Base-by-base conservation (phyloP, 495 filamentous ascomycete species). In the Podospora pseudopauciseta region DNA sequence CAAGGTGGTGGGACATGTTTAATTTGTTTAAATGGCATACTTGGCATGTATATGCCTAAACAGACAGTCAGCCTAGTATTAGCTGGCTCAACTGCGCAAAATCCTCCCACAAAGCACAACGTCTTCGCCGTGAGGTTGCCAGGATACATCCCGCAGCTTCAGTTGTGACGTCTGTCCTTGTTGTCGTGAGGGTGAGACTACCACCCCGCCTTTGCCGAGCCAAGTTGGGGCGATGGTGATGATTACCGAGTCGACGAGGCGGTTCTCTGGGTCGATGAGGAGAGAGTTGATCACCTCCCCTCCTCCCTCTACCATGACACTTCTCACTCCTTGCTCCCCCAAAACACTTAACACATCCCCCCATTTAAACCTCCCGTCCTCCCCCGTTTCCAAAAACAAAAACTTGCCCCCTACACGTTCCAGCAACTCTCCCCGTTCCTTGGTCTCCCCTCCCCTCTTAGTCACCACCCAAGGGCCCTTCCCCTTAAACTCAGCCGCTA, bases 291-390 rank as follows among this genome's bases (percentile, higher is more conserved):
- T 89, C 60, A 97, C 86, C 20, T 84, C 84, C 3, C 86, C 92
- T 18, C 93, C 93, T 0, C 93, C 93, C 77, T 97, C 93, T 54
- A 97, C 83, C 93, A 96, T 97, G 30, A 97, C 84, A 71, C 91
- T 94, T 27, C 84, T 81, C 66, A 96, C 79, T 0, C 89, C 89
- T 67, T 90, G 82, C 7, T 78, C 78, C 60, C 77, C 78, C 16
- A 94, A 73, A 23, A 80, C 81, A 49, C 77, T 75, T 13, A 95
- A 77, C 26, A 96, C 82, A 54, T 80, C 80, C 57, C 78, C 79
- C 92, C 92, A 96, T 5, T 80, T 74, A 65, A 80, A 77, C 75
- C 81, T 63, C 19, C 63, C 65, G 9, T 28, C 30, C 5, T 68
- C 69, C 7, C 58, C 57, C 15, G 64, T 44, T 39, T 64, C 65